Conservation (phyloP, 2,329 filamentous ascomycete genomes). For the Trichophyton rubrum region DNA sequence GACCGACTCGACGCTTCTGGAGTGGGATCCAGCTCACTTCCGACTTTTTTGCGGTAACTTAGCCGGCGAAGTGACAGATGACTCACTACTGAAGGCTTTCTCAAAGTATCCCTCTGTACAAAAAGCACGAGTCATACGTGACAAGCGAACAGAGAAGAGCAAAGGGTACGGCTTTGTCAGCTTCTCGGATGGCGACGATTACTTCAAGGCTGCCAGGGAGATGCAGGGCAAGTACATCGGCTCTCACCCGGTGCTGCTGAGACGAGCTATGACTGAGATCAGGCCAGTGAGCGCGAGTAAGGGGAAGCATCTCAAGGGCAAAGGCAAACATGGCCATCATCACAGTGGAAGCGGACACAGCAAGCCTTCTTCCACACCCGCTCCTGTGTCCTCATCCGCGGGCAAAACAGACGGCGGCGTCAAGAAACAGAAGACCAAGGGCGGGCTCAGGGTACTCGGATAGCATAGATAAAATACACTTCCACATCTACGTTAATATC, state of each 20-base stretch:
- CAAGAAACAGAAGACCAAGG: constrained; percentile 37
- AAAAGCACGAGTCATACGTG: constrained; percentile 84
- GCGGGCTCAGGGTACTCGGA: constrained; percentile 33
- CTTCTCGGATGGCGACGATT: constrained; percentile 90
- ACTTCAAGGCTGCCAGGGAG: constrained; percentile 89
- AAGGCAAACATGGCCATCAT: constrained; percentile 19
- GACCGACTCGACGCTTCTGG: constrained; percentile 76
- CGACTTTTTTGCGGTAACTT: constrained; percentile 94
- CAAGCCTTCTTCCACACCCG: constrained; percentile 11
- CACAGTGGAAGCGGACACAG: constrained; percentile 22
- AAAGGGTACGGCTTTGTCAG: constrained; percentile 95
- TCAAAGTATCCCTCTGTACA: constrained; percentile 74
- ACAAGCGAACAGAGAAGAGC: constrained; percentile 92
- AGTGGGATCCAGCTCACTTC: constrained; percentile 92
- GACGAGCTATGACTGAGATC: constrained; percentile 85
- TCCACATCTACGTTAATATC: no score
- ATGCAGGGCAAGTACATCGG: constrained; percentile 99
- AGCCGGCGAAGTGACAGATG: constrained; percentile 93
- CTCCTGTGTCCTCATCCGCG: not conserved
- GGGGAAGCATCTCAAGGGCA: constrained; percentile 46
- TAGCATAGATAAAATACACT: constrained; percentile 12
- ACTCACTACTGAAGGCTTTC: constrained; percentile 89
- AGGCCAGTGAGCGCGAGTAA: constrained; percentile 58
- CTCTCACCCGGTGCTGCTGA: constrained; percentile 79
- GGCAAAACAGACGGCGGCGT: constrained; percentile 34